Percentiles rank a stretch among this genome's conserved stretches.
Evolutionary conservation across 2,329 filamentous ascomycete species (phyloP).

Genomic region (Paraphoma sp.): DNA sequence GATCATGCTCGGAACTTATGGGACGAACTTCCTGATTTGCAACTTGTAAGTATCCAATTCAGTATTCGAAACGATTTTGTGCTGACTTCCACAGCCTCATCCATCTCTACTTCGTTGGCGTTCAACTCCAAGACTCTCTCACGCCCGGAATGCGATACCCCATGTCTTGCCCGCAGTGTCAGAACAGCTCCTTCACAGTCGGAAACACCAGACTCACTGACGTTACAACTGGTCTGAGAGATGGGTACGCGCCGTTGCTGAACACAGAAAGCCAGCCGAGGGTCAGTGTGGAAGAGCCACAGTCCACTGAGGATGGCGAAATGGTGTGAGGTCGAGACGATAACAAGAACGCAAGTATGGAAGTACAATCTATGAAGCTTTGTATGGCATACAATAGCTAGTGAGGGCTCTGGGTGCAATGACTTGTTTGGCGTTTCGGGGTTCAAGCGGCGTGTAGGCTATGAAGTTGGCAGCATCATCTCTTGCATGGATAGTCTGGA

Average conservation of each 20-base stretch:
- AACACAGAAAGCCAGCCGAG: constrained; percentile 13
- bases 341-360: no score
- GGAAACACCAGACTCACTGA: constrained; percentile 11
- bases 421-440: no score
- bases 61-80: no score
- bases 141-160: constrained; percentile 20
- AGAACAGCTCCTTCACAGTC: constrained; percentile 21
- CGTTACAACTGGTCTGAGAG: constrained; percentile 1
- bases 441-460: no score
- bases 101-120: constrained; percentile 31
- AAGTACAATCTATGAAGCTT: no score
- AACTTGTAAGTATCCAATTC: constrained; percentile 29
- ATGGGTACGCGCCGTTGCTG: constrained; percentile 30
- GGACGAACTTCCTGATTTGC: constrained; percentile 34
- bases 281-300: constrained; percentile 23
- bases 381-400: no score
- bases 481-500: no score
- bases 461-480: no score
- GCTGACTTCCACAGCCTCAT: constrained; percentile 22
- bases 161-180: constrained; percentile 33
- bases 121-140: constrained; percentile 22
- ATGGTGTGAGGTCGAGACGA: not conserved
- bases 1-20: constrained; percentile 35
- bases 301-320: constrained; percentile 8
- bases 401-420: no score